A percentile compares a stretch with the other conserved stretches of the same genome.
phyloP scores from a whole-genome alignment of 257 asterid species.

The Jasminum sambac region DNA sequence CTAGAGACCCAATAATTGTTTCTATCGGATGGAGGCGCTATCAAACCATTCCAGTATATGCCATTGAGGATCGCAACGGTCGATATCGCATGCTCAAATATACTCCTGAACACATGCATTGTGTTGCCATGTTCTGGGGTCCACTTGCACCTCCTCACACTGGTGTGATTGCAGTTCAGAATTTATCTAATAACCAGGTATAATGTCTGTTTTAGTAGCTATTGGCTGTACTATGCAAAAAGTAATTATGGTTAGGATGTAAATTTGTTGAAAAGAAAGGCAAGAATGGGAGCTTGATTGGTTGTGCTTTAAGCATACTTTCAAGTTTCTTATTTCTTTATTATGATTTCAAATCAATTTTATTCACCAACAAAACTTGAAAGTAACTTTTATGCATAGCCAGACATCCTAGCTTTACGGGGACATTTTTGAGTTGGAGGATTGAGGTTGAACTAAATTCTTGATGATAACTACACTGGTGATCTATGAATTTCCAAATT shows the following conservation, averaged over 20 bases:
- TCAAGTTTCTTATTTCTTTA: not conserved
- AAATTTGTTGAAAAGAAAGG: not conserved
- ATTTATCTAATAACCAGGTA: conserved; percentile 88
- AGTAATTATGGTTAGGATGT: not conserved
- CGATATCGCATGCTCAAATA: conserved; percentile 96
- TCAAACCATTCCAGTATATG: conserved; percentile 86
- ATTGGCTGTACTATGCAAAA: conserved; percentile 13
- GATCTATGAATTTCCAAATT: not conserved
- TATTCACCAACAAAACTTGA: not conserved
- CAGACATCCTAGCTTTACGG: not conserved
- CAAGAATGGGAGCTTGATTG: not conserved
- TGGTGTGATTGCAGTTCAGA: conserved; percentile 90
- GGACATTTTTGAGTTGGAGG: conserved; percentile 2
- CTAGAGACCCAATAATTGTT: conserved; percentile 95
- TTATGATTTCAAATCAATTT: not conserved
- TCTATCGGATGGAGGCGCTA: conserved; percentile 99
- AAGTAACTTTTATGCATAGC: not conserved
- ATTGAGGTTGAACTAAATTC: conserved; percentile 7
- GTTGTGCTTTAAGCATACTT: not conserved
- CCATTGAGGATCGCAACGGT: conserved; percentile 89
- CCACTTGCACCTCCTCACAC: conserved; percentile 97
- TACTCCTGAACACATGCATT: conserved; percentile 99
- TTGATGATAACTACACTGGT: not conserved
- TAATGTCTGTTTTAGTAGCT: not conserved
- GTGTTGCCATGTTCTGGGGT: conserved; percentile 99